Percentiles rank a stretch among this genome's conserved stretches.
Conservation (phyloP, 2,329 filamentous ascomycete species). For the Nakataea oryzae region DNA sequence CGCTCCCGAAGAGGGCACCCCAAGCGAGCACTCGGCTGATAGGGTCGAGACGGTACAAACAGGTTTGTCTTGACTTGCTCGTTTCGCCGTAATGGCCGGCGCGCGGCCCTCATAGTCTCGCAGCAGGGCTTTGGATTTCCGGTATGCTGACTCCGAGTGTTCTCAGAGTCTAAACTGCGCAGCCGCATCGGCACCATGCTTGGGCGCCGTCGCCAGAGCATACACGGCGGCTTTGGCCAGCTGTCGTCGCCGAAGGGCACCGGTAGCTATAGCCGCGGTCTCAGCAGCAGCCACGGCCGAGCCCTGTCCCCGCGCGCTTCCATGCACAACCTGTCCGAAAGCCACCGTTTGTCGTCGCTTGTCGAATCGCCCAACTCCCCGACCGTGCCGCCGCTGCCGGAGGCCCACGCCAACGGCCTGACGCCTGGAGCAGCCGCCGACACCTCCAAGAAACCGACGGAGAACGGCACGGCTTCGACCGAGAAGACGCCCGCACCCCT, state of each 20-base stretch:
- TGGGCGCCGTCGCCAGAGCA: constrained; percentile 53
- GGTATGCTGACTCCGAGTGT: constrained; percentile 14
- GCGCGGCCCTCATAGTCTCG: background rate
- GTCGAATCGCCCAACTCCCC: constrained; percentile 42
- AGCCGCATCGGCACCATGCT: constrained; percentile 62
- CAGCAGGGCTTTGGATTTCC: background rate
- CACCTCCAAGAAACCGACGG: constrained; percentile 17
- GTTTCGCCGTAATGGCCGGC: background rate
- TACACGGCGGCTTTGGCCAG: constrained; percentile 50
- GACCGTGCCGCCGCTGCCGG: constrained; percentile 4
- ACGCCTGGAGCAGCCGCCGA: constrained; percentile 8
- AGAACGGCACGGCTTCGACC: constrained; percentile 17
- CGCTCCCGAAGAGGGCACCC: constrained; percentile 23
- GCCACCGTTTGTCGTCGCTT: constrained; percentile 43
- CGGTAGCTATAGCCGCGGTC: constrained; percentile 46
- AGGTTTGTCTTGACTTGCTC: constrained; percentile 7
- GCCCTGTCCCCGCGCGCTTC: constrained; percentile 47
- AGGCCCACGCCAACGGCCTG: constrained; percentile 27
- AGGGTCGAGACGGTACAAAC: constrained; percentile 24
- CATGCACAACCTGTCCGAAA: constrained; percentile 46
- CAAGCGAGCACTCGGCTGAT: constrained; percentile 34
- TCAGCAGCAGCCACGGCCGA: constrained; percentile 53
- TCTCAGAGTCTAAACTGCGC: constrained; percentile 42
- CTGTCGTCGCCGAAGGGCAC: constrained; percentile 40
- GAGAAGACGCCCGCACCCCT: constrained; percentile 9